Percentiles rank a stretch among this genome's conserved stretches.
These are phyloP conservation scores for Aspergillus sparsus DNA, from an alignment of 495 filamentous ascomycete genomes.

Conservation along the genomic window DNA sequence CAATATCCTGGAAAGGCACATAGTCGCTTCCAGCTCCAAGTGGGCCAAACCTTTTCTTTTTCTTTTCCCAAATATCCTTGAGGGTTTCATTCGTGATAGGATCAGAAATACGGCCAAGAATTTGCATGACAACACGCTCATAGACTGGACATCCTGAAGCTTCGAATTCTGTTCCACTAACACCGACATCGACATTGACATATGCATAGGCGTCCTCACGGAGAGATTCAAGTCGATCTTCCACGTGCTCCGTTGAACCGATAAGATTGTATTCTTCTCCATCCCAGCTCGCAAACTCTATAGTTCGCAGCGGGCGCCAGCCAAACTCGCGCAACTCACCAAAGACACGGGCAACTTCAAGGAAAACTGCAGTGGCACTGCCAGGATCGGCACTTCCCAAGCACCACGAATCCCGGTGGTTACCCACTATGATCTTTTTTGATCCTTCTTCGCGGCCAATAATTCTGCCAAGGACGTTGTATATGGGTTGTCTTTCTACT, in stretches of 20 bases:
- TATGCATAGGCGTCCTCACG: conserved; percentile 73
- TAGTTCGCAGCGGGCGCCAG: conserved; percentile 90
- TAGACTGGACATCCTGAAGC: conserved; percentile 80
- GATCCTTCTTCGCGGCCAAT: conserved; percentile 76
- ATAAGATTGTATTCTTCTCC: conserved; percentile 90
- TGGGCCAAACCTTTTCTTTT: conserved; percentile 57
- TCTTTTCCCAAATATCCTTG: conserved; percentile 72
- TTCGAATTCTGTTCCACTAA: conserved; percentile 70
- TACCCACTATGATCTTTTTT: conserved; percentile 88
- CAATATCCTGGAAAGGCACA: conserved; percentile 89
- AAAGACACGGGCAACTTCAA: conserved; percentile 84
- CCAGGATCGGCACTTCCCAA: conserved; percentile 85
- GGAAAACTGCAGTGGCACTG: conserved; percentile 85
- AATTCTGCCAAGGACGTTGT: conserved; percentile 85
- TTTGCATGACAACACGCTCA: conserved; percentile 65
- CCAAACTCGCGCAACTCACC: conserved; percentile 69
- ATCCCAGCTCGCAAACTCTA: conserved; percentile 96
- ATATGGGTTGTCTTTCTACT: conserved; percentile 76
- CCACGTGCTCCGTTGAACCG: conserved; percentile 93
- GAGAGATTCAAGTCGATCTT: conserved; percentile 60
- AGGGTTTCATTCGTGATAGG: conserved; percentile 72
- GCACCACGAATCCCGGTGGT: conserved; percentile 92
- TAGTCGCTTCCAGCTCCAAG: conserved; percentile 86
- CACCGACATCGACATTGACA: conserved; percentile 87
- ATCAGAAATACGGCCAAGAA: conserved; percentile 72